Conservation (phyloP, 2,329 filamentous ascomycete species). For the Gaeumannomyces sp. region DNA sequence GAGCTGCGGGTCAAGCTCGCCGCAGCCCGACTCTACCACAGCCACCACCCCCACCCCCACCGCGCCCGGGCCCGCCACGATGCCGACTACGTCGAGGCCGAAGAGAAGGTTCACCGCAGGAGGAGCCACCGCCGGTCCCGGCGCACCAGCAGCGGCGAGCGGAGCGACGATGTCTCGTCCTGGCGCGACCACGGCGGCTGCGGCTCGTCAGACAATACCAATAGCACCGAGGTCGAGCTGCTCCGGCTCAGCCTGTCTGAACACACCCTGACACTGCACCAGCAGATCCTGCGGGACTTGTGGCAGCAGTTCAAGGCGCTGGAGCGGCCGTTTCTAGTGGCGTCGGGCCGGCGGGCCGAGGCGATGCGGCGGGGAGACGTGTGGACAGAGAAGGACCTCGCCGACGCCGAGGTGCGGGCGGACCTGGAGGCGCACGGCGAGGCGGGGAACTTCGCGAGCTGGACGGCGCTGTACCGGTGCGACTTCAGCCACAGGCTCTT, state of each 20-base stretch:
- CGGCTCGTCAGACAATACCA: not conserved
- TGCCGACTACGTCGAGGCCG: not conserved
- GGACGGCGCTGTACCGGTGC: conserved; percentile 14
- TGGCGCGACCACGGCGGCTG: not conserved
- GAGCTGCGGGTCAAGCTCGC: conserved; percentile 13
- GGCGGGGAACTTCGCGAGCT: conserved; percentile 11
- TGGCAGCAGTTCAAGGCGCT: conserved; percentile 18
- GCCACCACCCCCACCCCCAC: conserved; percentile 7
- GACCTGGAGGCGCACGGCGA: conserved; percentile 14
- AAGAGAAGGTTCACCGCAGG: conserved; percentile 6
- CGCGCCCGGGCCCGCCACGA: not conserved
- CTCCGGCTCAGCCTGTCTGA: conserved; percentile 14
- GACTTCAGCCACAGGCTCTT: conserved; percentile 16
- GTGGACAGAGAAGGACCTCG: conserved; percentile 14
- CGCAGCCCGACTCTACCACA: conserved; percentile 9
- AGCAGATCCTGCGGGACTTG: conserved; percentile 15
- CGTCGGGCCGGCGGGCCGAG: conserved; percentile 12
- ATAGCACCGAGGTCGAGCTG: not conserved
- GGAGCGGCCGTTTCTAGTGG: conserved; percentile 16
- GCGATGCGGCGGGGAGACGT: conserved; percentile 11
- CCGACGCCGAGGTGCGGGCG: conserved; percentile 12
- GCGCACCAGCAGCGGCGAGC: not conserved
- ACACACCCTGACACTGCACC: conserved; percentile 17
- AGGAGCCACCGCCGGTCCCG: not conserved
- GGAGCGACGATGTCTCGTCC: not conserved